phyloP scores from a whole-genome alignment of 306 rosid genomes.

The Rosa chinensis region DNA sequence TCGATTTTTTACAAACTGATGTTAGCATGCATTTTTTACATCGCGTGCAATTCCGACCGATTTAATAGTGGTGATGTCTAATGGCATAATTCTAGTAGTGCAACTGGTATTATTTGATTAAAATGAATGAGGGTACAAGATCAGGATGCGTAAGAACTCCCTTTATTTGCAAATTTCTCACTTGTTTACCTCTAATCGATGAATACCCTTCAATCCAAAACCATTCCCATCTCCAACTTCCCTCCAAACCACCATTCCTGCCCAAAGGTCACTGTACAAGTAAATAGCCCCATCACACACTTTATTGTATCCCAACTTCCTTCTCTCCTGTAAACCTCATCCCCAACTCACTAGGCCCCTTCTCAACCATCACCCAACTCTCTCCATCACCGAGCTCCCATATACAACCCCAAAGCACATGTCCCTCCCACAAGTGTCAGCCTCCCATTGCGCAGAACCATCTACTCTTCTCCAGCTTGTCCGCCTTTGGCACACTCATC shows the following conservation, averaged over 20 bases:
- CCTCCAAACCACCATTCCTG: constrained; percentile 64
- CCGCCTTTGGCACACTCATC: constrained; percentile 62
- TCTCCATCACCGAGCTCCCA: constrained; percentile 57
- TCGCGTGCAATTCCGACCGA: too few relatives aligned
- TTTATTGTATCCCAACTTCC: constrained; percentile 56
- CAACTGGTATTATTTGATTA: neutral
- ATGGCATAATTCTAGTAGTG: too few relatives aligned
- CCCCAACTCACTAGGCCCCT: constrained; percentile 56
- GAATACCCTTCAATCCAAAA: constrained; percentile 63
- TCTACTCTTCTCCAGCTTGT: constrained; percentile 57
- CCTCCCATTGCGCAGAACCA: constrained; percentile 43
- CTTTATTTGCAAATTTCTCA: constrained; percentile 46
- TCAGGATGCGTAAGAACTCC: constrained; percentile 63
- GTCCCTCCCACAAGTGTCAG: constrained; percentile 56
- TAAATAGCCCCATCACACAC: constrained; percentile 57
- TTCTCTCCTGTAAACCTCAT: constrained; percentile 43
- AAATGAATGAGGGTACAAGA: constrained; percentile 42
- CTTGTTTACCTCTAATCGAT: constrained; percentile 37
- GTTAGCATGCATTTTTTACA: too few relatives aligned
- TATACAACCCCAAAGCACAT: constrained; percentile 38
- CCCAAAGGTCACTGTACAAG: constrained; percentile 56
- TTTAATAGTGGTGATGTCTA: too few relatives aligned
- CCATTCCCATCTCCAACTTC: constrained; percentile 55
- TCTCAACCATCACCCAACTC: constrained; percentile 50
- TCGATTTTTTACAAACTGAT: too few relatives aligned